Evolutionary conservation across 2,329 filamentous ascomycete species (phyloP).

Genomic region (Drechslerella coelobrocha): DNA sequence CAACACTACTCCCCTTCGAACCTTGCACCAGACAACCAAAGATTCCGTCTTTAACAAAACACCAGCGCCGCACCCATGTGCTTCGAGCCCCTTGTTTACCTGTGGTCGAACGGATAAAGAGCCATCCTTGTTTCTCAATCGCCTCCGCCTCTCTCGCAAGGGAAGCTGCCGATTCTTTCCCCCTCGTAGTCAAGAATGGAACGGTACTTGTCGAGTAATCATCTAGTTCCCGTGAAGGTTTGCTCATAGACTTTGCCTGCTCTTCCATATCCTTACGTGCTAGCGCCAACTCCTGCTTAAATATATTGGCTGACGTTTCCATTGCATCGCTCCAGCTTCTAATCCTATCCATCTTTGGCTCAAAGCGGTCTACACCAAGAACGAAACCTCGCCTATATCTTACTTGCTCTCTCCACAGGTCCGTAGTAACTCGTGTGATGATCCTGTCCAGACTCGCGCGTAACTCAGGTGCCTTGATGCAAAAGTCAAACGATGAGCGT

Average conservation of each 20-base stretch:
- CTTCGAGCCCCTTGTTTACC: constrained; percentile 83
- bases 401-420: constrained; percentile 88
- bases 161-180: constrained; percentile 35
- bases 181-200: constrained; percentile 68
- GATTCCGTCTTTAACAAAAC: constrained; percentile 92
- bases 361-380: constrained; percentile 70
- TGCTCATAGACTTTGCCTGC: constrained; percentile 70
- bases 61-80: constrained; percentile 91
- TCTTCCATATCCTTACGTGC: constrained; percentile 85
- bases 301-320: constrained; percentile 83
- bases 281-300: constrained; percentile 78
- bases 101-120: constrained; percentile 79
- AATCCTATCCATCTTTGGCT: constrained; percentile 85
- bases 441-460: constrained; percentile 84
- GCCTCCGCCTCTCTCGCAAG: constrained; percentile 53
- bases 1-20: constrained; percentile 77
- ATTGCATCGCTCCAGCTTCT: constrained; percentile 93
- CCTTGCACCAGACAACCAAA: constrained; percentile 93
- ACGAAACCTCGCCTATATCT: constrained; percentile 70
- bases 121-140: constrained; percentile 92
- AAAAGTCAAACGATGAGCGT: constrained; percentile 92
- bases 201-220: constrained; percentile 91
- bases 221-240: constrained; percentile 89
- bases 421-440: constrained; percentile 80
- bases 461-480: constrained; percentile 82